A percentile compares a stretch with the other conserved stretches of the same genome.
phyloP scores from a whole-genome alignment of 2,329 filamentous ascomycete genomes.

The Balansia obtecta region DNA sequence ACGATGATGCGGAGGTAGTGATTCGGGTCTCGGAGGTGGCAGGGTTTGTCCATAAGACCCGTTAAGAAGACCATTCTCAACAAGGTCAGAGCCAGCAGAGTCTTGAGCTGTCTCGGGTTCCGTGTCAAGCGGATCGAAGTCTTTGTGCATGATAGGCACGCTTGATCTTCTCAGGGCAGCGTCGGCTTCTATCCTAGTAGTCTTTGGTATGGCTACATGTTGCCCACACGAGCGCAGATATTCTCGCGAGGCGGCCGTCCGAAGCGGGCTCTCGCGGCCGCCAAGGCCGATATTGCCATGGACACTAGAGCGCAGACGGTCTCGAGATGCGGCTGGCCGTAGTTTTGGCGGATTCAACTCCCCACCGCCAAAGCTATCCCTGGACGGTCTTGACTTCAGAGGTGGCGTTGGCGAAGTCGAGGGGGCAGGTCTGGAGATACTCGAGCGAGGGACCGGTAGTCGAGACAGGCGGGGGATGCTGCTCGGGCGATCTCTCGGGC shows the following conservation, averaged over 20 bases:
- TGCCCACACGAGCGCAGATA: conserved; percentile 10
- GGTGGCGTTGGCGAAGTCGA: conserved; percentile 13
- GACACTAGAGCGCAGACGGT: conserved; percentile 20
- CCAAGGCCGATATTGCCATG: conserved; percentile 10
- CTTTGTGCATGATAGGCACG: conserved; percentile 4
- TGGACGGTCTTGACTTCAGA: background rate
- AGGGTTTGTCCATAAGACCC: background rate
- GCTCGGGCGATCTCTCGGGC: conserved; percentile 23
- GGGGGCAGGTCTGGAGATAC: conserved; percentile 18
- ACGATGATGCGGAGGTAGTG: background rate
- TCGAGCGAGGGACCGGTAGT: conserved; percentile 23
- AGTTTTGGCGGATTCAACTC: conserved; percentile 29
- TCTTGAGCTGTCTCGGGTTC: background rate
- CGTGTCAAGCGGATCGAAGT: conserved; percentile 3
- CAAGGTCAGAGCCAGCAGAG: background rate
- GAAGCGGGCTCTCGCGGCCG: conserved; percentile 9
- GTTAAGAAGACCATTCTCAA: background rate
- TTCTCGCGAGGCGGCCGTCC: conserved; percentile 10
- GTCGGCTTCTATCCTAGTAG: conserved; percentile 6
- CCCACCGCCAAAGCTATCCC: conserved; percentile 9
- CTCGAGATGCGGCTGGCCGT: conserved; percentile 27
- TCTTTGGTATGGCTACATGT: conserved; percentile 2
- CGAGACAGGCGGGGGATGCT: conserved; percentile 26
- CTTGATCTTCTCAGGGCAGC: conserved; percentile 8
- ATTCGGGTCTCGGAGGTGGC: background rate